phyloP scores from a whole-genome alignment of 257 asterid genomes.

The Solanum clarkiae region DNA sequence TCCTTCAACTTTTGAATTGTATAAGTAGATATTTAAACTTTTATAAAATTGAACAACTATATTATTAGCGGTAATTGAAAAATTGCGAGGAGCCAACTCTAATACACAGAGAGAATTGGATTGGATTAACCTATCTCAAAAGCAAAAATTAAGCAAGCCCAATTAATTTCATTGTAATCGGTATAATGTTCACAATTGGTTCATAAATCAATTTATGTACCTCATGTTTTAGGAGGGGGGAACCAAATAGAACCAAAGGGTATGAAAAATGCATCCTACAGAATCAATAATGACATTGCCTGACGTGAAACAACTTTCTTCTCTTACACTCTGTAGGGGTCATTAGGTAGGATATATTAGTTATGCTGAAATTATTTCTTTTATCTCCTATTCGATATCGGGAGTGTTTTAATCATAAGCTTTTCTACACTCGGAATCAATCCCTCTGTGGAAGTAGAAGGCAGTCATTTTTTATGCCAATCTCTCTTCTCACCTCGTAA shows the following conservation, averaged over 20 bases:
- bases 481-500: not conserved
- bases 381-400: conserved; percentile 33
- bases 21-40: too few species aligned
- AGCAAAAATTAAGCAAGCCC: too few species aligned
- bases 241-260: not conserved
- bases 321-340: too few species aligned
- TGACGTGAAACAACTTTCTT: too few species aligned
- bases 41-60: too few species aligned
- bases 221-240: not conserved
- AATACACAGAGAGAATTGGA: too few species aligned
- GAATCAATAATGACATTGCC: too few species aligned
- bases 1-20: too few species aligned
- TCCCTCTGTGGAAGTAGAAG: conserved; percentile 22
- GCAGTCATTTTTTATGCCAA: not conserved
- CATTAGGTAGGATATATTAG: not conserved
- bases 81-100: too few species aligned
- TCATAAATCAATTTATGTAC: not conserved
- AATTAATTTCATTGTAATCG: too few species aligned
- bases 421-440: conserved; percentile 78
- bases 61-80: too few species aligned
- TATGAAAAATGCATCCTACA: not conserved
- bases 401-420: conserved; percentile 51
- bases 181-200: not conserved
- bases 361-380: not conserved
- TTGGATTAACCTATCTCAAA: too few species aligned